Conservation (phyloP, 331 rosid genomes). For the Quercus phellos region DNA sequence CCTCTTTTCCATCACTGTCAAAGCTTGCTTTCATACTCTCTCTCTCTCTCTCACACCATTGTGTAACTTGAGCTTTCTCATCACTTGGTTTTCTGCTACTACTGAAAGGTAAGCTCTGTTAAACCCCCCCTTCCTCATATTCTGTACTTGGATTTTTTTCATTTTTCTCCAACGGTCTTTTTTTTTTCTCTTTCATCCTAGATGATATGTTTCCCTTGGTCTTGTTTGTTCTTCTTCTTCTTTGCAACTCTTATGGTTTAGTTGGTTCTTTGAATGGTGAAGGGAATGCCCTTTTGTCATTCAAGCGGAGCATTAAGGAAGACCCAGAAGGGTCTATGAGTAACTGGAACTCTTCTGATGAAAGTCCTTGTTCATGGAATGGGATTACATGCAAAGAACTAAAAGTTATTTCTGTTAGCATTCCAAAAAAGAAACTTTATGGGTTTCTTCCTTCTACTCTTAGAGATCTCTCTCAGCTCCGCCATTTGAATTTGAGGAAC, state of each 20-base stretch:
- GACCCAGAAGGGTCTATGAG: constrained; percentile 74
- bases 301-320: constrained; percentile 48
- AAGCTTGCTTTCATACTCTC: constrained; percentile 18
- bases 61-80: constrained; percentile 8
- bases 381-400: constrained; percentile 85
- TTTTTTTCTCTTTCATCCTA: background rate
- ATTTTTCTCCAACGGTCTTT: constrained; percentile 35
- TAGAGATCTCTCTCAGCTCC: constrained; percentile 68
- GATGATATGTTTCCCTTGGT: constrained; percentile 30
- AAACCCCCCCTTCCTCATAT: background rate
- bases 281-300: constrained; percentile 61
- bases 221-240: constrained; percentile 37
- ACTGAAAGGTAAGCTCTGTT: constrained; percentile 29
- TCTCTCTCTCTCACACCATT: constrained; percentile 7
- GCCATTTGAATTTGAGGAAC: constrained; percentile 85
- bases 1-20: constrained; percentile 15
- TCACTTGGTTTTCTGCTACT: constrained; percentile 18
- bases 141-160: background rate
- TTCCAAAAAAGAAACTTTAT: constrained; percentile 71
- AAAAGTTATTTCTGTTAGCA: constrained; percentile 65
- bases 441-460: constrained; percentile 80
- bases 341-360: constrained; percentile 84
- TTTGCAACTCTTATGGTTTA: constrained; percentile 35
- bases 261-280: constrained; percentile 59
- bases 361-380: constrained; percentile 83